Evolutionary conservation across 2,329 filamentous ascomycete genomes (phyloP).

Genomic region (Cladosporium sp.): DNA sequence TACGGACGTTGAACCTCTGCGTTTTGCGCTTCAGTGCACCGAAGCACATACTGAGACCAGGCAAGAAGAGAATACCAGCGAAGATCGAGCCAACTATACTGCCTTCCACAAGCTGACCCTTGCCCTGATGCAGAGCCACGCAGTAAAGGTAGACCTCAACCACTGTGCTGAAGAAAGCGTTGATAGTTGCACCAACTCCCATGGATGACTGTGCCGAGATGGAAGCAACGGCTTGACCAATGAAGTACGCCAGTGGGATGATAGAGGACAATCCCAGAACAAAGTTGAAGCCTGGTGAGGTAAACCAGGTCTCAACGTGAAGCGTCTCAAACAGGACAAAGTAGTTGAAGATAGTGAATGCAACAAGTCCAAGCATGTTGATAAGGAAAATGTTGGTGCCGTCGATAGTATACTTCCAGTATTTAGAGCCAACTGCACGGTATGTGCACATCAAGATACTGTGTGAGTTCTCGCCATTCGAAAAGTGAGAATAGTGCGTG

Average conservation of each 20-base stretch:
- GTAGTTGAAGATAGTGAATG: conserved; percentile 93
- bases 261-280: conserved; percentile 80
- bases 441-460: conserved; percentile 96
- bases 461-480: conserved; percentile 38
- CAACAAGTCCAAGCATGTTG: conserved; percentile 89
- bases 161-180: conserved; percentile 95
- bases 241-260: conserved; percentile 96
- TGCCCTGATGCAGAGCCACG: conserved; percentile 86
- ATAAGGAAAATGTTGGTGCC: conserved; percentile 99
- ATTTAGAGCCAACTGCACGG: conserved; percentile 85
- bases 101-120: conserved; percentile 87
- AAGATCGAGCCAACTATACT: conserved; percentile 98
- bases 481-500: conserved; percentile 67
- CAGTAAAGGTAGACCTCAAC: conserved; percentile 98
- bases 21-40: conserved; percentile 97
- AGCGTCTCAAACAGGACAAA: conserved; percentile 68
- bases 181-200: conserved; percentile 94
- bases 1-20: conserved; percentile 94
- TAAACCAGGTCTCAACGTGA: conserved; percentile 67
- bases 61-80: conserved; percentile 89
- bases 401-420: conserved; percentile 99
- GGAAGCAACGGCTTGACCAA: conserved; percentile 94
- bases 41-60: conserved; percentile 97
- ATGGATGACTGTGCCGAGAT: conserved; percentile 98
- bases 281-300: conserved; percentile 82